A percentile compares a stretch with the other conserved stretches of the same genome.
phyloP scores from a whole-genome alignment of 2,329 filamentous ascomycete genomes.

The Lasiodiplodia gonubiensis region DNA sequence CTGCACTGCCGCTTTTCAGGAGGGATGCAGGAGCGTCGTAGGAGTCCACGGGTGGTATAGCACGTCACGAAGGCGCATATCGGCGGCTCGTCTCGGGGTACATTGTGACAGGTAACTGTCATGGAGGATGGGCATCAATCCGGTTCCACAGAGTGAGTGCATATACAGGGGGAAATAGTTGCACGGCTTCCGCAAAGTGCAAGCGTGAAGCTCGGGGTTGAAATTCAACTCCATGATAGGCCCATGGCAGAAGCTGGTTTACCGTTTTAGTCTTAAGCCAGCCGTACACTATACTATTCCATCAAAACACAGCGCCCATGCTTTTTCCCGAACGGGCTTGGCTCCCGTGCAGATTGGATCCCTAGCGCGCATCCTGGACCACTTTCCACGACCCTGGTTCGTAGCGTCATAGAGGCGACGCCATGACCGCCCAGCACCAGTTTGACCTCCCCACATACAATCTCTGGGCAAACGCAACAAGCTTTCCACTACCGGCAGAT shows the following conservation, averaged over 20 bases:
- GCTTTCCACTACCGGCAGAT: conserved; percentile 2
- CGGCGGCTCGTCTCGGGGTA: not conserved
- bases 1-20: not conserved
- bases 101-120: not conserved
- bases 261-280: conserved; percentile 11
- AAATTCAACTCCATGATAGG: not conserved
- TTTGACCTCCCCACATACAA: not conserved
- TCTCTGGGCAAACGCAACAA: not conserved
- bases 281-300: conserved; percentile 8
- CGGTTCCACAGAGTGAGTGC: not conserved
- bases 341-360: conserved; percentile 4
- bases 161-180: not conserved
- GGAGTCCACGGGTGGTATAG: not conserved
- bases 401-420: conserved; percentile 10
- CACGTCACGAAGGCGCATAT: not conserved
- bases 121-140: not conserved
- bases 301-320: not conserved
- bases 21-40: not conserved
- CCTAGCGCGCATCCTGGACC: conserved; percentile 1
- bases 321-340: conserved; percentile 3
- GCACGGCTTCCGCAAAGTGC: conserved; percentile 7
- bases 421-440: not conserved
- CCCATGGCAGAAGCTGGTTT: not conserved
- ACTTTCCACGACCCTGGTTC: not conserved
- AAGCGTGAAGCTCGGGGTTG: not conserved